Evolutionary conservation across 2,329 filamentous ascomycete species (phyloP).

Genomic region (Allantophomopsis lycopodina): DNA sequence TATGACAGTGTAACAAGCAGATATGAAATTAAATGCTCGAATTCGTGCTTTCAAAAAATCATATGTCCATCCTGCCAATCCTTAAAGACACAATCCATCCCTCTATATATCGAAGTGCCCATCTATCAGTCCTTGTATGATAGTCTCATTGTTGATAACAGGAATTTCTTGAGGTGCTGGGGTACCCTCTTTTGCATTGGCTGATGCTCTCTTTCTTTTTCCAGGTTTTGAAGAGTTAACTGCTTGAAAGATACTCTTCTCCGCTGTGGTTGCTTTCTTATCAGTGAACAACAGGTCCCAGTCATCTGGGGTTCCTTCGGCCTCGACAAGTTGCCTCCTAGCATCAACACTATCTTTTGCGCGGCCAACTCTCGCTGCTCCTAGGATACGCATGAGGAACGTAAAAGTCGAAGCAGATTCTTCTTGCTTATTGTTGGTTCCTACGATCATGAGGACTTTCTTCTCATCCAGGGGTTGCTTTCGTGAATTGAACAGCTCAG

Average conservation of each 20-base stretch:
- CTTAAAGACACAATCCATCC: too few species aligned
- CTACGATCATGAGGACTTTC: conserved; percentile 59
- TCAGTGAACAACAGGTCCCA: conserved; percentile 78
- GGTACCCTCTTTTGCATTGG: conserved; percentile 16
- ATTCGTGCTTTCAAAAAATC: too few species aligned
- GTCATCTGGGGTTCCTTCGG: conserved; percentile 28
- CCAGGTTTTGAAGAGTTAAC: conserved; percentile 6
- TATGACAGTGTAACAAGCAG: conserved; percentile 21
- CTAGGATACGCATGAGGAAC: conserved; percentile 69
- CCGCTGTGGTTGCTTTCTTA: conserved; percentile 33
- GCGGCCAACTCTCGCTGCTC: conserved; percentile 51
- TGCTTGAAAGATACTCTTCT: conserved; percentile 17
- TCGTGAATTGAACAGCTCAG: conserved; percentile 42
- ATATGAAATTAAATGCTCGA: too few species aligned
- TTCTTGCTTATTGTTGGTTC: conserved; percentile 40
- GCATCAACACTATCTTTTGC: conserved; percentile 56
- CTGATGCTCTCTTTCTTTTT: conserved; percentile 28
- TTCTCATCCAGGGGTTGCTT: conserved; percentile 48
- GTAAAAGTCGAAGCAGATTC: conserved; percentile 58
- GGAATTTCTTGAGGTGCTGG: conserved; percentile 37
- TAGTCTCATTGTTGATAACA: conserved; percentile 70
- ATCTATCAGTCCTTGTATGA: conserved; percentile 85
- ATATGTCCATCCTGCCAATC: too few species aligned
- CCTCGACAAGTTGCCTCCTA: conserved; percentile 37
- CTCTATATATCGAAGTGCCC: conserved; percentile 39